Conservation (phyloP, 177 flowering plant species). For the Tripterygium wilfordii region DNA sequence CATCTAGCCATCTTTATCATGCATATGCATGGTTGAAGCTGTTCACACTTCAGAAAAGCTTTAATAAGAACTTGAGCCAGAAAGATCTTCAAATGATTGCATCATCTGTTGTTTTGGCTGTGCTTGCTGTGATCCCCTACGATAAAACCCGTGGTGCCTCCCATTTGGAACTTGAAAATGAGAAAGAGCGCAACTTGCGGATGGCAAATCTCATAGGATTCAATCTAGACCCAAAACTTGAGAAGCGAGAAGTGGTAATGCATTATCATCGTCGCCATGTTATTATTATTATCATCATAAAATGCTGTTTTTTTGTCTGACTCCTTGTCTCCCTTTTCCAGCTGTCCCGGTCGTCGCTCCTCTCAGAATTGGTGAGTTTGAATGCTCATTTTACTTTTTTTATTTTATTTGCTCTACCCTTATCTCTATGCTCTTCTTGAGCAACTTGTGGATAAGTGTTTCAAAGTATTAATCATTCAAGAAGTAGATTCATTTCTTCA, state of each 20-base stretch:
- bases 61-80: conserved; percentile 82
- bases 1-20: conserved; percentile 84
- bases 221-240: conserved; percentile 70
- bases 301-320: too few relatives aligned
- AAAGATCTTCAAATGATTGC: conserved; percentile 93
- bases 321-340: too few relatives aligned
- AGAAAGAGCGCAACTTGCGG: conserved; percentile 79
- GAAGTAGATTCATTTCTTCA: too few relatives aligned
- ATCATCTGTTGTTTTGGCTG: conserved; percentile 92
- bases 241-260: conserved; percentile 78
- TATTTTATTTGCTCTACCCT: too few relatives aligned
- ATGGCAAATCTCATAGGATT: conserved; percentile 87
- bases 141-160: conserved; percentile 61
- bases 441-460: too few relatives aligned
- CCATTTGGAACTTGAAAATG: conserved; percentile 87
- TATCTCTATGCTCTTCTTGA: too few relatives aligned
- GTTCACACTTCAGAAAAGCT: conserved; percentile 77
- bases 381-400: neutral
- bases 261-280: neutral
- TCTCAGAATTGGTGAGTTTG: conserved; percentile 74
- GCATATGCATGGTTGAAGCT: conserved; percentile 97
- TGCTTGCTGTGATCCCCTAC: conserved; percentile 76
- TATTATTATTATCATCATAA: too few relatives aligned
- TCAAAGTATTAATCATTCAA: too few relatives aligned
- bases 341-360: conserved; percentile 79